A percentile compares a stretch with the other conserved stretches of the same genome.
Evolutionary conservation across 352 stramenopile genomes (phyloP).

Genomic region (Phytophthora foliorum): DNA sequence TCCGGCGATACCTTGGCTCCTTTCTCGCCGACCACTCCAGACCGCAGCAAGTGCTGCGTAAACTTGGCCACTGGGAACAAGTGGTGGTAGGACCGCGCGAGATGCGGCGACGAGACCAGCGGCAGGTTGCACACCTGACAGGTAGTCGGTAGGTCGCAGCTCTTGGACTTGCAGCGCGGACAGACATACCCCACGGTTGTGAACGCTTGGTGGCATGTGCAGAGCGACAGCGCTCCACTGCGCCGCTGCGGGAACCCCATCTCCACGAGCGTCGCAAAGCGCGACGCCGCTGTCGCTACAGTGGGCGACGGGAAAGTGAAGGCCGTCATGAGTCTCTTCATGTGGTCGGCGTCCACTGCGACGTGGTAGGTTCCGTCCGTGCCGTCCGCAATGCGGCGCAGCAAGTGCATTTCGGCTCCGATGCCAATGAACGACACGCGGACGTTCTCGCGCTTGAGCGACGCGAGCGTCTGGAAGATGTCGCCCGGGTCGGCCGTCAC

Average conservation of each 20-base stretch:
- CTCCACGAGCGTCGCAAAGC: conserved; percentile 84
- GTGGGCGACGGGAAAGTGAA: conserved; percentile 96
- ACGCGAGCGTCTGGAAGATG: conserved; percentile 94
- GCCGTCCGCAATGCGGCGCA: conserved; percentile 89
- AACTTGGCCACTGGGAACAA: conserved; percentile 98
- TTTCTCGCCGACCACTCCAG: conserved; percentile 28
- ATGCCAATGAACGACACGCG: conserved; percentile 95
- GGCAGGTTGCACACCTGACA: conserved; percentile 98
- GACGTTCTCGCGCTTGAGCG: conserved; percentile 92
- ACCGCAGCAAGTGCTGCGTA: conserved; percentile 69
- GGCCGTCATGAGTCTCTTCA: conserved; percentile 93
- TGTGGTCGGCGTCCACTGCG: conserved; percentile 93
- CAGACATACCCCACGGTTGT: conserved; percentile 94
- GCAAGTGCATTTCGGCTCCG: conserved; percentile 94
- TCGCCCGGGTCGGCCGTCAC: conserved; percentile 97
- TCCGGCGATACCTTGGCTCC: conserved; percentile 19
- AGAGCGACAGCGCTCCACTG: conserved; percentile 82
- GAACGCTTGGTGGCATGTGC: conserved; percentile 88
- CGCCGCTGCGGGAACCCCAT: conserved; percentile 88
- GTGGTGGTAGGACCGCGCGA: conserved; percentile 98
- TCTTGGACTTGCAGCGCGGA: conserved; percentile 95
- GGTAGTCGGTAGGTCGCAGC: conserved; percentile 95
- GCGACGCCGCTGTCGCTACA: conserved; percentile 69
- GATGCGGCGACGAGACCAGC: conserved; percentile 97
- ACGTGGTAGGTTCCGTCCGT: conserved; percentile 96